Conservation (phyloP, 768 basidiomycete genomes). For the Favolaschia claudopus region DNA sequence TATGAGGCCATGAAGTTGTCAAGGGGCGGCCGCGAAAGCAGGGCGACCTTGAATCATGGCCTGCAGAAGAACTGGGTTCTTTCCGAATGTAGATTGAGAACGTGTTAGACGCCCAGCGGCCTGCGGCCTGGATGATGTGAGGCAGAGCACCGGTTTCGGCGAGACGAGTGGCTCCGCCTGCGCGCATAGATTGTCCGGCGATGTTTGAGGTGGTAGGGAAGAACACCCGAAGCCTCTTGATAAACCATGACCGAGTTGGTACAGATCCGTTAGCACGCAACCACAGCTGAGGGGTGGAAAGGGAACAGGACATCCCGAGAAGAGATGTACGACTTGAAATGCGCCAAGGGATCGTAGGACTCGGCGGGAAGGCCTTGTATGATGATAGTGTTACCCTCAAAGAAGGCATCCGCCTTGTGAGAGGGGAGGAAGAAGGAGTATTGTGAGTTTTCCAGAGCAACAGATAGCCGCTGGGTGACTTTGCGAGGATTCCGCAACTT, state of each 20-base stretch:
- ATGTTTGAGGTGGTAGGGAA: slow-evolving; percentile 27
- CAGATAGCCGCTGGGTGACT: slow-evolving; percentile 22
- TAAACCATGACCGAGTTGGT: slow-evolving; percentile 45
- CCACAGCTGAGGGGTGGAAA: slow-evolving; percentile 40
- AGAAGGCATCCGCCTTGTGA: too few relatives aligned
- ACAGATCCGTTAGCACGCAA: slow-evolving; percentile 34
- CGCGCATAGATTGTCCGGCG: slow-evolving; percentile 44
- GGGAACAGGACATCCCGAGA: slow-evolving; percentile 31
- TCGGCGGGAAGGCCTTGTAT: too few relatives aligned
- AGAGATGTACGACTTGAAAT: slow-evolving; percentile 31
- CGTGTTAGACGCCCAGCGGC: slow-evolving; percentile 46
- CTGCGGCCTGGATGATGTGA: slow-evolving; percentile 41
- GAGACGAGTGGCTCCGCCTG: slow-evolving; percentile 50
- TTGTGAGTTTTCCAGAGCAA: slow-evolving; percentile 5
- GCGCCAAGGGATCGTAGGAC: too few relatives aligned
- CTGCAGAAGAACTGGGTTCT: slow-evolving; percentile 41
- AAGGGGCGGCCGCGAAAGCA: too few relatives aligned
- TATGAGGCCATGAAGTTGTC: too few relatives aligned
- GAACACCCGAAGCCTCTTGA: slow-evolving; percentile 28
- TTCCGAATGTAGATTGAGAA: slow-evolving; percentile 48
- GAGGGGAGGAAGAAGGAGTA: too few relatives aligned
- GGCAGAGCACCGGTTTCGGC: slow-evolving; percentile 38
- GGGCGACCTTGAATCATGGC: too few relatives aligned
- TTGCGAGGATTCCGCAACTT: slow-evolving; percentile 25
- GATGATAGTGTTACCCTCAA: too few relatives aligned